Conservation (phyloP, 1,284 basidiomycete genomes). For the Ustilago bromivora region DNA sequence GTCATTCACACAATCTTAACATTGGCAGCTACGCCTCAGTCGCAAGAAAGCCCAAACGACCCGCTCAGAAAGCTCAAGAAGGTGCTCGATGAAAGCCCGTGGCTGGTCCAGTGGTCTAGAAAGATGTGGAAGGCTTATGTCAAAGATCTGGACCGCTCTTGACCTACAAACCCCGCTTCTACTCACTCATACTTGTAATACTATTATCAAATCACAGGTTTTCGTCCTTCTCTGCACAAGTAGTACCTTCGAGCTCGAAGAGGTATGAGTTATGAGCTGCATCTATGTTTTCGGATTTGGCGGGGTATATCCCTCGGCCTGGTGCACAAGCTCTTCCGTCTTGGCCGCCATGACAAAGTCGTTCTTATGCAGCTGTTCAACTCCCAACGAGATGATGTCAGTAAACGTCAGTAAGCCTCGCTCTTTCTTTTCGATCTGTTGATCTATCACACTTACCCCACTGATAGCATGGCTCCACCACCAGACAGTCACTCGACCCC, state of each 20-base stretch:
- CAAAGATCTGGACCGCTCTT: constrained; percentile 34
- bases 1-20: constrained; percentile 54
- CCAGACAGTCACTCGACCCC: constrained; percentile 64
- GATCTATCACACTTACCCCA: constrained; percentile 55
- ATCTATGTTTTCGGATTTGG: constrained; percentile 28
- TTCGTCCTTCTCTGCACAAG: neutral
- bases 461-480: constrained; percentile 69
- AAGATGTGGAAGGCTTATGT: constrained; percentile 44
- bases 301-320: constrained; percentile 56
- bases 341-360: constrained; percentile 69
- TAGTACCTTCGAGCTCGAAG: neutral
- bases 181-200: constrained; percentile 8
- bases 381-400: neutral
- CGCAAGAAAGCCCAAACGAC: constrained; percentile 11
- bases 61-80: constrained; percentile 31
- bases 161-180: neutral
- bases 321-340: constrained; percentile 59
- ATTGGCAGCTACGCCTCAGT: constrained; percentile 45
- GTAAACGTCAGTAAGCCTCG: constrained; percentile 1
- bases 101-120: constrained; percentile 48
- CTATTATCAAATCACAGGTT: neutral
- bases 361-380: constrained; percentile 63
- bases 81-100: constrained; percentile 40
- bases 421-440: neutral
- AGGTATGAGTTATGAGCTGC: neutral